Evolutionary conservation across 2,329 filamentous ascomycete genomes (phyloP), one percentile per base, ranked within the genome.

Genomic region (Curvularia hawaiiensis): DNA sequence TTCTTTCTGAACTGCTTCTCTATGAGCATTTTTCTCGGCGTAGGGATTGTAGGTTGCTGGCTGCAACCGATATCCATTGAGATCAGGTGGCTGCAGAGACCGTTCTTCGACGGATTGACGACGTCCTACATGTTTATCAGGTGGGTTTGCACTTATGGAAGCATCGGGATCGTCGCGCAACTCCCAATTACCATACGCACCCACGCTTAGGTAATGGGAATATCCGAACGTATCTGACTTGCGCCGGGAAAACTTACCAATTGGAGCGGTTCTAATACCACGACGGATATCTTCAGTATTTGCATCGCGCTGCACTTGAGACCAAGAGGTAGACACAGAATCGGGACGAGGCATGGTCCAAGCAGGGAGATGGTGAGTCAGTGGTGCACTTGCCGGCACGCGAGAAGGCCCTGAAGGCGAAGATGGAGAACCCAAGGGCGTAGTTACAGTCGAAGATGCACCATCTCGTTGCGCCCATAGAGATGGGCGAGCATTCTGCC

Each of bases 401-500:
- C 26, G 9, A 14, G 14, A 35, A 38, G 20, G 8, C 24, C 30
- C 11, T 24, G 14, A 44, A 30, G 39, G 9, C 26, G 28, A 33
- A 28, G 43, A 31, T 2, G 54, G 53, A 7, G 47, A 20, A 8
- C 66, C 66, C 20, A 69, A 39, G 2, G 63, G 64, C 4, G 66
- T 69, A 45, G 60, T 67, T 3, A 40, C 16, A 3, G 18, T 16
- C 1, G 63, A 59, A 5, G 50, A 54, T 1, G 11, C 24, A 2
- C 20, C 22, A 4, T 38, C 9, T 14, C 18, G 24, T 24, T 31
- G 12, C 3, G 33, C 28, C 18, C 54, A 65, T 2, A 63, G 12
- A 14, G 60, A 66, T 8, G 65, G 59, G 30, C 60, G 61, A 24
- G 54, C 58, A 4, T 47, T 45, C 4, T 53, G 41, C 66, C 66